Percentiles rank a stretch among this genome's conserved stretches.
Evolutionary conservation across 2,329 filamentous ascomycete species (phyloP).

Genomic region (Xylogone sp.): DNA sequence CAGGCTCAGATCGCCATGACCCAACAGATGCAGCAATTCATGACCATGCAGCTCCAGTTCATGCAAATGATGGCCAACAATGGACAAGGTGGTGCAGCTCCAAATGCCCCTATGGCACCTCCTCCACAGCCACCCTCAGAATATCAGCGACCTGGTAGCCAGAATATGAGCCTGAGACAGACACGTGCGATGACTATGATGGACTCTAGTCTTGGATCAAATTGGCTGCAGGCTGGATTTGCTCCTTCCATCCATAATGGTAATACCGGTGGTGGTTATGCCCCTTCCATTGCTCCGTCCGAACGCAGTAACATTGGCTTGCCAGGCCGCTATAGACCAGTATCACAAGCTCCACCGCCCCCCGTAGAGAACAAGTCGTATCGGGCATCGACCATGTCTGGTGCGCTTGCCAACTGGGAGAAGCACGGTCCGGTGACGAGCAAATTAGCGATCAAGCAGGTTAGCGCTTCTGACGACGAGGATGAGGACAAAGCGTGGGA

Average conservation of each 20-base stretch:
- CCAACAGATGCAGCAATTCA: slow-evolving; percentile 81
- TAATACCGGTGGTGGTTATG: slow-evolving; percentile 60
- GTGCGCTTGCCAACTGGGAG: slow-evolving; percentile 23
- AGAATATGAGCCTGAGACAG: slow-evolving; percentile 9
- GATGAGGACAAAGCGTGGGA: slow-evolving; percentile 68
- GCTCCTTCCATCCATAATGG: slow-evolving; percentile 45
- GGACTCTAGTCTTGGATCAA: slow-evolving; percentile 56
- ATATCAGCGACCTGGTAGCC: slow-evolving; percentile 17
- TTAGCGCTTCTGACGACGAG: slow-evolving; percentile 47
- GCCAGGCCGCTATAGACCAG: slow-evolving; percentile 85
- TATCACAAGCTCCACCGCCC: slow-evolving; percentile 57
- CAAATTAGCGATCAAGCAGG: slow-evolving; percentile 35
- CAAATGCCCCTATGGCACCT: slow-evolving; percentile 18
- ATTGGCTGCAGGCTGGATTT: slow-evolving; percentile 51
- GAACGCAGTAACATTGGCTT: slow-evolving; percentile 93
- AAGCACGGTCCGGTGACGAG: slow-evolving; percentile 37
- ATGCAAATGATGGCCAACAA: slow-evolving; percentile 72
- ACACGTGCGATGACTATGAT: slow-evolving; percentile 79
- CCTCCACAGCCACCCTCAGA: slow-evolving; percentile 18
- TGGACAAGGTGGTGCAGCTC: slow-evolving; percentile 12
- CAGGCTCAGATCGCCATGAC: slow-evolving; percentile 77
- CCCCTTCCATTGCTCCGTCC: slow-evolving; percentile 89
- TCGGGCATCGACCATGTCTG: slow-evolving; percentile 26
- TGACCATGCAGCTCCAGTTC: slow-evolving; percentile 94
- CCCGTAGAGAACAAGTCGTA: slow-evolving; percentile 25